Base-by-base conservation (phyloP, 1,284 basidiomycete species). In the Sphagnurus paluster region DNA sequence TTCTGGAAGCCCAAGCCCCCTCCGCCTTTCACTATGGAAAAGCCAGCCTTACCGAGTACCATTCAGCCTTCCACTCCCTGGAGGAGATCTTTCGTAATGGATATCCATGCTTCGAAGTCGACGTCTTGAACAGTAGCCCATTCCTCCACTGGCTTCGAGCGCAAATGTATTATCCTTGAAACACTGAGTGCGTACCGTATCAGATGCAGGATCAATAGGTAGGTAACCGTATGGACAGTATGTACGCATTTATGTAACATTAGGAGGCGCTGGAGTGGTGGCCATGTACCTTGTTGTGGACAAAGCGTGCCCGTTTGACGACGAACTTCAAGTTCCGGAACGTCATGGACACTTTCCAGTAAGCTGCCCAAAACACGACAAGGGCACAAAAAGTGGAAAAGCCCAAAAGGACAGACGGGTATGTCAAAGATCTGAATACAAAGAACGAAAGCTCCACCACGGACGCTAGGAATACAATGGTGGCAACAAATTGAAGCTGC, bases 301-400 rank as follows among this genome's bases (percentile, higher is more conserved):
- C 50, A 5, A 44, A 46, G n/a, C 45, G 49, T 7, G 56, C 26
- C 17, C 57, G 55, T 34, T 52, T 53, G 14, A 49, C 35, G 20
- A 62, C 21, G 36, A 58, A 62, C 21, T 45, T 53, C 7, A 59
- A 17, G 40, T 64, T 63, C 28, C 53, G 42, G 9, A 56, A 47
- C 1, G 63, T 61, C 34, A 66, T 60, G 4, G 60, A 54, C 0
- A 64, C 59, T 44, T 58, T 61, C 59, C 58, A 63, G 42, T 64
- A 61, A 9, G 56, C 54, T 19, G 56, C 61, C 43, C 56, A 55
- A 23, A 59, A 61, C 0, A 66, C 53, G 3, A 60, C 19, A 33
- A 57, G 35, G 1, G 50, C 39, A 17, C 44, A 54, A 11, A 63
- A 23, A 0, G 48, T 20, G 2, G 54, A 53, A 13, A 61, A 37